Evolutionary conservation across 257 asterid genomes (phyloP), one percentile per base, ranked within the genome.

Genomic region (Voacanga thouarsii): DNA sequence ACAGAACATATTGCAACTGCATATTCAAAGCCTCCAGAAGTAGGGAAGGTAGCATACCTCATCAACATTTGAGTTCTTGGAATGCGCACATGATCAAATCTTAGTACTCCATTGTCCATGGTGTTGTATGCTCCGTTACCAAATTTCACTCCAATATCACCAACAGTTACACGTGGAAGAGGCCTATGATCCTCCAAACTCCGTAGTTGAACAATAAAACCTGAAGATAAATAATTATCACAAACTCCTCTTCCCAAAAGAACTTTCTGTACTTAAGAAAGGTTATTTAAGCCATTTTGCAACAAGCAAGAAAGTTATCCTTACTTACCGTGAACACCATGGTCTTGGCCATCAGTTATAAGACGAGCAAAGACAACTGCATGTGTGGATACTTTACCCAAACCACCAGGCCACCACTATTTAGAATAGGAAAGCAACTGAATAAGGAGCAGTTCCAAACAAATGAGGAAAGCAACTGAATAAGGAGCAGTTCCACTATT

Each of bases 391-490:
- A 93, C 90, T 89, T 96, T 96, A 61, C 98, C 99, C 85, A 96
- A 89, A 78, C 99, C 99, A 76, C 99, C 99, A 59, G 99, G 99
- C 99, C 99, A 96, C 99, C 99, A 93, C 99, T 96, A 78, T 55
- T 64, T 33, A 77, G 65, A 70, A 79, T 12, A 18, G 19, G 5
- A 53, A 85, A 75, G 66, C 44, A 71, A 51, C 64, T 72, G 49
- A 78, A 78, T 61, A 69, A 82, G 80, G 50, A 67, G 77, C 10
- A n/a, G n/a, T n/a, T n/a, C n/a, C n/a, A n/a, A n/a, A n/a, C n/a
- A n/a, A n/a, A n/a, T n/a, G n/a, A 18, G 19, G 5, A 53, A 85
- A 75, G 66, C 44, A 71, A 51, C 64, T 72, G 49, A 78, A 78
- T 61, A 69, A 82, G 80, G 50, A 67, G 77, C 10, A n/a, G n/a